These are phyloP conservation scores for Fusarium tricinctum DNA, from an alignment of 2,329 filamentous ascomycete genomes.

Conservation along the genomic window DNA sequence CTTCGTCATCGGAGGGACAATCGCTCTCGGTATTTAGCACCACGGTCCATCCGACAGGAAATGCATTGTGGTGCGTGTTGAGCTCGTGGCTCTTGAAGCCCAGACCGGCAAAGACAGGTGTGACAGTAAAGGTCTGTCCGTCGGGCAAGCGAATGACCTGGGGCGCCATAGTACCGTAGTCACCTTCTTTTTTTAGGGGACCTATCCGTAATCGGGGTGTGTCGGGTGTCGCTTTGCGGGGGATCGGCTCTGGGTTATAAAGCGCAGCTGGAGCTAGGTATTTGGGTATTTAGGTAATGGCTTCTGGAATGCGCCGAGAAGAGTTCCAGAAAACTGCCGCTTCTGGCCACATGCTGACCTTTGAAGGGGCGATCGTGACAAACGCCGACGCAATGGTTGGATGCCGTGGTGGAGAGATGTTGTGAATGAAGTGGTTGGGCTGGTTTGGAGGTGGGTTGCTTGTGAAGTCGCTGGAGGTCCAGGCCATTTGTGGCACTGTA, in stretches of 20 bases:
- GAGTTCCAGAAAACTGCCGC: slow-evolving; percentile 47
- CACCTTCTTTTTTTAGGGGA: background rate
- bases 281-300: slow-evolving; percentile 9
- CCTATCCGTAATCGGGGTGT: slow-evolving; percentile 30
- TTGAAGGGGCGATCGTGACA: slow-evolving; percentile 49
- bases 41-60: slow-evolving; percentile 91
- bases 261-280: slow-evolving; percentile 25
- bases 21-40: slow-evolving; percentile 77
- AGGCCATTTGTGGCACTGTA: slow-evolving; percentile 13
- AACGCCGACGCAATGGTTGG: slow-evolving; percentile 51
- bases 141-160: slow-evolving; percentile 81
- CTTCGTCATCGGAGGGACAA: slow-evolving; percentile 37
- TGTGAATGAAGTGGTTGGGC: slow-evolving; percentile 20
- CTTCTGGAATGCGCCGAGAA: slow-evolving; percentile 43
- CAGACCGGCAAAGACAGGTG: slow-evolving; percentile 90
- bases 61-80: slow-evolving; percentile 75
- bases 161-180: slow-evolving; percentile 52
- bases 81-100: slow-evolving; percentile 89
- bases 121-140: slow-evolving; percentile 84
- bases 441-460: slow-evolving; percentile 17
- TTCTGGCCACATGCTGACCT: slow-evolving; percentile 48
- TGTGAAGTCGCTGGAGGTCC: slow-evolving; percentile 16
- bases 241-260: slow-evolving; percentile 49
- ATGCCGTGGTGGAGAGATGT: slow-evolving; percentile 44
- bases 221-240: slow-evolving; percentile 37